Evolutionary conservation across 2,329 filamentous ascomycete genomes (phyloP).

Genomic region (Fusarium liriodendri): DNA sequence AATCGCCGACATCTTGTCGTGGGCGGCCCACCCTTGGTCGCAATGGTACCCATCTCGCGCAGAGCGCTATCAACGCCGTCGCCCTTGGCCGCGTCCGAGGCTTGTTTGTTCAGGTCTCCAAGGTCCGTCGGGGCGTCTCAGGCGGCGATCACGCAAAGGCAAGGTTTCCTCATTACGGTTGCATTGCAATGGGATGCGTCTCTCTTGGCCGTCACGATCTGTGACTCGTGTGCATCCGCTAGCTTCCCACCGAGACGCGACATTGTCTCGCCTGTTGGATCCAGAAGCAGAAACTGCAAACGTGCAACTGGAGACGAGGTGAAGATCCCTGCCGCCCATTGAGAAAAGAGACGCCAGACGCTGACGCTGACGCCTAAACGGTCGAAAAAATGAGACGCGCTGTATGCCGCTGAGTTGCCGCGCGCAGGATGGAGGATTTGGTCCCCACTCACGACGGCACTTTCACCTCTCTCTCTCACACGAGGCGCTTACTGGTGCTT

Average conservation of each 20-base stretch:
- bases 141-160: slow-evolving; percentile 11
- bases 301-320: slow-evolving; percentile 6
- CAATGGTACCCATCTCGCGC: slow-evolving; percentile 9
- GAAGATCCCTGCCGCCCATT: slow-evolving; percentile 21
- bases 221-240: slow-evolving; percentile 27
- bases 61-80: slow-evolving; percentile 27
- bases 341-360: slow-evolving; percentile 29
- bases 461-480: neutral
- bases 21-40: slow-evolving; percentile 24
- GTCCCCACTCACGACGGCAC: slow-evolving; percentile 5
- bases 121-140: neutral
- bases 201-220: neutral
- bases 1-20: slow-evolving; percentile 37
- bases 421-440: slow-evolving; percentile 18
- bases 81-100: slow-evolving; percentile 20
- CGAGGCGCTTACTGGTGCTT: slow-evolving; percentile 22
- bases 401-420: slow-evolving; percentile 1
- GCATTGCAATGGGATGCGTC: neutral
- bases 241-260: slow-evolving; percentile 7
- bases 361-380: slow-evolving; percentile 25
- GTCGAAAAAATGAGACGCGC: slow-evolving; percentile 24
- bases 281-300: slow-evolving; percentile 2
- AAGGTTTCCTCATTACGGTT: slow-evolving; percentile 6
- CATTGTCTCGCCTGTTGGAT: slow-evolving; percentile 13
- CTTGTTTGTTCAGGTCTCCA: slow-evolving; percentile 1